phyloP scores from a whole-genome alignment of 768 basidiomycete genomes.

The Phanerodontia chrysosporium region DNA sequence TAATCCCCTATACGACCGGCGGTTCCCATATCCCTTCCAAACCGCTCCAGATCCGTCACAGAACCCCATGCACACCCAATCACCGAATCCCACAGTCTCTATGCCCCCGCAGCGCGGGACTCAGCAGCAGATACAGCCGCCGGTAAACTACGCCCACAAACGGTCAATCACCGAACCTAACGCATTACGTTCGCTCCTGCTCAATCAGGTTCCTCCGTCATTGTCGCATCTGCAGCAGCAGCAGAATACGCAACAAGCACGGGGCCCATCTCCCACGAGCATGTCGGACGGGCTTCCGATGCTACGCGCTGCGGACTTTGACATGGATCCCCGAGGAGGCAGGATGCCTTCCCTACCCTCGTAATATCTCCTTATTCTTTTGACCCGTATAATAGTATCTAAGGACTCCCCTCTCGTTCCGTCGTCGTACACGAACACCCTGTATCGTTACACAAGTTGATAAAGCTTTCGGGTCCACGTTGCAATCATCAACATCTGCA shows the following conservation, averaged over 20 bases:
- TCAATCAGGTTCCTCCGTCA: neutral
- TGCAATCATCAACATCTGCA: conserved; percentile 7
- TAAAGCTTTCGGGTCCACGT: conserved; percentile 14
- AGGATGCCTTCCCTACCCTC: conserved; percentile 10
- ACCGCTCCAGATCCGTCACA: conserved; percentile 20
- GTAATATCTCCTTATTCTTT: neutral
- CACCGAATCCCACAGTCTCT: conserved; percentile 34
- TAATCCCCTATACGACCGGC: conserved; percentile 40
- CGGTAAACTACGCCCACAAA: conserved; percentile 50
- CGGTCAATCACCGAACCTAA: conserved; percentile 57
- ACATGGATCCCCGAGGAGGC: conserved; percentile 11
- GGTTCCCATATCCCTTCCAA: conserved; percentile 48
- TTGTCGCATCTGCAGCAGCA: conserved; percentile 7
- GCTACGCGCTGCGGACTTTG: conserved; percentile 12
- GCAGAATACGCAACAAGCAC: neutral
- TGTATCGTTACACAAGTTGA: conserved; percentile 15
- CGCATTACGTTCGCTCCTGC: conserved; percentile 31
- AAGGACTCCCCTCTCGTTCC: neutral
- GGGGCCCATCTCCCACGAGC: conserved; percentile 2
- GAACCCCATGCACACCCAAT: conserved; percentile 15
- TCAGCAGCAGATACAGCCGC: conserved; percentile 33
- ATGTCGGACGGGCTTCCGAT: conserved; percentile 9
- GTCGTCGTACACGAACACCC: conserved; percentile 11
- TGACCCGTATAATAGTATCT: neutral
- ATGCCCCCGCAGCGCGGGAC: conserved; percentile 31